A percentile compares a stretch with the other conserved stretches of the same genome.
Evolutionary conservation across 108 stramenopile genomes (phyloP).

Genomic region (Skeletonema tropicum): DNA sequence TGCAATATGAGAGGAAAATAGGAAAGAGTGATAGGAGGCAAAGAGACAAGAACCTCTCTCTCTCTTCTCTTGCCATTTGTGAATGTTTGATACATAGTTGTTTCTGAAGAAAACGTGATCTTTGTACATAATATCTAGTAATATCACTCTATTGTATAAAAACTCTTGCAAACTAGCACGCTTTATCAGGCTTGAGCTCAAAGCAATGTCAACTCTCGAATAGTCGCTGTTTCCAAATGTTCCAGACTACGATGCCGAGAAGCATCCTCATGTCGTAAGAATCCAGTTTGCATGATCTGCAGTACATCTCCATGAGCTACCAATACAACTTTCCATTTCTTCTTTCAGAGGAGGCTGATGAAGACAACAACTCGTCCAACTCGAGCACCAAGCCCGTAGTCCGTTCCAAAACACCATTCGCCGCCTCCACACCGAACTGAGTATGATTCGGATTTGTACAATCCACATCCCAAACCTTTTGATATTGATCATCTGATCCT

Average conservation of each 20-base stretch:
- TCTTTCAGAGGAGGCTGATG: neutral
- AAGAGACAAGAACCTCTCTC: neutral
- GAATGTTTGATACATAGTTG: neutral
- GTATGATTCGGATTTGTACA: slow-evolving; percentile 56
- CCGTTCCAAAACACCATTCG: slow-evolving; percentile 70
- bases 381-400: slow-evolving; percentile 57
- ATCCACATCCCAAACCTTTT: slow-evolving; percentile 85
- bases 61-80: neutral
- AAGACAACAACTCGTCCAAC: slow-evolving; percentile 54
- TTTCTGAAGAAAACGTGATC: too few species aligned
- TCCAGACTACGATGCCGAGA: slow-evolving; percentile 67
- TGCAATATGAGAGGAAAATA: neutral
- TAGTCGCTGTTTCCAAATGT: slow-evolving; percentile 85
- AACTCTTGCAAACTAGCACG: neutral
- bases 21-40: neutral
- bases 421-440: slow-evolving; percentile 76
- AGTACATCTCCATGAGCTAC: slow-evolving; percentile 92
- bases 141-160: neutral
- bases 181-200: neutral
- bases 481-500: slow-evolving; percentile 63
- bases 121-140: neutral
- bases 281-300: slow-evolving; percentile 89
- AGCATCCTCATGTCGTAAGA: slow-evolving; percentile 60
- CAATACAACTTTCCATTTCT: slow-evolving; percentile 58
- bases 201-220: slow-evolving; percentile 46